Percentiles rank a stretch among this genome's conserved stretches.
These are phyloP conservation scores for Cryomyces antarcticus DNA, from an alignment of 495 filamentous ascomycete genomes.

Conservation along the genomic window DNA sequence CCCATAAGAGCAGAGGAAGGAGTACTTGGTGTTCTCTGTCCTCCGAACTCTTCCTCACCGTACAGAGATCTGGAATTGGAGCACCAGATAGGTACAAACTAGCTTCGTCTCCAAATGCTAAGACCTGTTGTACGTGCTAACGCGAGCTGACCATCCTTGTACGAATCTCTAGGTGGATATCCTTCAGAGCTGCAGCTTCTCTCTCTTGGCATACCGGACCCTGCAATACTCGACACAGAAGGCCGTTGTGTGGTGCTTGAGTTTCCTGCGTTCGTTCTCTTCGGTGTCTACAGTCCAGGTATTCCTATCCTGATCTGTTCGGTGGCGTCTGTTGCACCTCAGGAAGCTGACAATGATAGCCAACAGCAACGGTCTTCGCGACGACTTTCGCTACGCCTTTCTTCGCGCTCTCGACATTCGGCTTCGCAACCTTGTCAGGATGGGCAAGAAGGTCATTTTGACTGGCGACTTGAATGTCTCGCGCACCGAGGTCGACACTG, in stretches of 20 bases:
- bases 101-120: too few species aligned
- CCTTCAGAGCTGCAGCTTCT: conserved; percentile 46
- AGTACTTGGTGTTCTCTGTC: conserved; percentile 59
- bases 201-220: conserved; percentile 30
- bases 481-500: conserved; percentile 50
- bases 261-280: conserved; percentile 83
- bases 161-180: conserved; percentile 45
- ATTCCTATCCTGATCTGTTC: too few species aligned
- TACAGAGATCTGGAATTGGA: conserved; percentile 59
- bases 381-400: conserved; percentile 66
- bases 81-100: conserved; percentile 35
- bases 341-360: conserved; percentile 20
- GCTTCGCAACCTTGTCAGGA: conserved; percentile 59
- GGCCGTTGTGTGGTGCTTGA: conserved; percentile 84
- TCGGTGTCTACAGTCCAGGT: conserved; percentile 67
- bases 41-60: conserved; percentile 50
- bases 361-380: conserved; percentile 63
- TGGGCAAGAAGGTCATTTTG: conserved; percentile 66
- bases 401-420: conserved; percentile 60
- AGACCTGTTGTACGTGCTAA: too few species aligned
- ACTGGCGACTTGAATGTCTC: conserved; percentile 86
- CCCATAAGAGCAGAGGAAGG: conserved; percentile 90
- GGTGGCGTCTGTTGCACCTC: too few species aligned
- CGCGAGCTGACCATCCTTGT: too few species aligned
- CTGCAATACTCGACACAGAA: conserved; percentile 63